These are phyloP conservation scores for Aspergillus bertholletiae DNA, from an alignment of 495 filamentous ascomycete species.

Conservation along the genomic window DNA sequence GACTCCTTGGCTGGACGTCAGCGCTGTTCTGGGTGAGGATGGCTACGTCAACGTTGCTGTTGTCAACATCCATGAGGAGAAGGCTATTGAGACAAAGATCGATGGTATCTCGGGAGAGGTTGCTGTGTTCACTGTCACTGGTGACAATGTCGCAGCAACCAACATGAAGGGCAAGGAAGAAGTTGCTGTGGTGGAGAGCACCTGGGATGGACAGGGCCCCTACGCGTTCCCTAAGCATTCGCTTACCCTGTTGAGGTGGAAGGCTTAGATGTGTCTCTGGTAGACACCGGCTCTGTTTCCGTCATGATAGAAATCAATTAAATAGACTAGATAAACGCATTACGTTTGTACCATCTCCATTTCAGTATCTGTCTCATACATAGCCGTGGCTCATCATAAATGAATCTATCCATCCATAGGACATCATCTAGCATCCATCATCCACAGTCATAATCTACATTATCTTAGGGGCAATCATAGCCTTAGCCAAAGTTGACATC, in stretches of 20 bases:
- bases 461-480: not conserved
- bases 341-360: not conserved
- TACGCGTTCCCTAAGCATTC: conserved; percentile 64
- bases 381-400: not conserved
- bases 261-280: conserved; percentile 32
- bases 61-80: conserved; percentile 62
- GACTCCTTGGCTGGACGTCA: conserved; percentile 69
- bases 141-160: conserved; percentile 46
- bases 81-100: conserved; percentile 53
- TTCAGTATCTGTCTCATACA: not conserved
- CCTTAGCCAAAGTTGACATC: conserved; percentile 54
- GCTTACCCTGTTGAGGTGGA: conserved; percentile 65
- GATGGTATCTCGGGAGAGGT: conserved; percentile 48
- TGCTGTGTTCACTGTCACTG: conserved; percentile 58
- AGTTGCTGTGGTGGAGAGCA: conserved; percentile 56
- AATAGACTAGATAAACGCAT: not conserved
- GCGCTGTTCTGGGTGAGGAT: conserved; percentile 58
- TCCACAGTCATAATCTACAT: not conserved
- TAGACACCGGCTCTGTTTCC: not conserved
- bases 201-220: conserved; percentile 55
- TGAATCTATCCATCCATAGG: not conserved
- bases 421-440: not conserved
- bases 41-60: conserved; percentile 62
- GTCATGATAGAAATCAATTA: not conserved
- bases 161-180: conserved; percentile 60